These are phyloP conservation scores for Tympanopsis confertula DNA, from an alignment of 2,329 filamentous ascomycete genomes.

Conservation along the genomic window DNA sequence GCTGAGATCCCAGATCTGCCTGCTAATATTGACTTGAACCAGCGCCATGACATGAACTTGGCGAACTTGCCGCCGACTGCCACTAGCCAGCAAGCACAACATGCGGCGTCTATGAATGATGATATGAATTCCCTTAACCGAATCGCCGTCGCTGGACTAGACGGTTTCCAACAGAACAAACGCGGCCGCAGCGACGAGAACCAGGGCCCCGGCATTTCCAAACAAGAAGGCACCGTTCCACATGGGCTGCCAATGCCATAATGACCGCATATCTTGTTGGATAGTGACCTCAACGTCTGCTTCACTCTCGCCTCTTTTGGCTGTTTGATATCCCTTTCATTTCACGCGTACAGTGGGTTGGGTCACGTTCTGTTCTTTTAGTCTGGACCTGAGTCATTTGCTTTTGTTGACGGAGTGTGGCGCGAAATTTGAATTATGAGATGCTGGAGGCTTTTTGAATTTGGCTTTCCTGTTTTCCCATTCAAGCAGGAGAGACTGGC, in stretches of 20 bases:
- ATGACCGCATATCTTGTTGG: no score
- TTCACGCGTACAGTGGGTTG: no score
- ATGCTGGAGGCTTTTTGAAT: no score
- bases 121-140: slow-evolving; percentile 26
- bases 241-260: background rate
- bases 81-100: slow-evolving; percentile 4
- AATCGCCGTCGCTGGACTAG: slow-evolving; percentile 26
- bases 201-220: slow-evolving; percentile 13
- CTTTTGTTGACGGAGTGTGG: no score
- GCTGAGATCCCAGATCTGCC: slow-evolving; percentile 79
- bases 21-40: slow-evolving; percentile 61
- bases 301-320: no score
- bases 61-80: slow-evolving; percentile 3
- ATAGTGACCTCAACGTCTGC: no score
- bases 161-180: slow-evolving; percentile 16
- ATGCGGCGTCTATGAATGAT: slow-evolving; percentile 12
- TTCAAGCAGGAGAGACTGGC: no score
- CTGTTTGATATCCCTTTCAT: no score
- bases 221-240: slow-evolving; percentile 6
- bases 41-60: slow-evolving; percentile 18
- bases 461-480: no score
- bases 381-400: no score
- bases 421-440: no score
- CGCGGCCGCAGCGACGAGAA: slow-evolving; percentile 16
- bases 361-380: no score